A percentile compares a stretch with the other conserved stretches of the same genome.
phyloP scores from a whole-genome alignment of 1,139 yeast genomes.

The Pichia sp. region DNA sequence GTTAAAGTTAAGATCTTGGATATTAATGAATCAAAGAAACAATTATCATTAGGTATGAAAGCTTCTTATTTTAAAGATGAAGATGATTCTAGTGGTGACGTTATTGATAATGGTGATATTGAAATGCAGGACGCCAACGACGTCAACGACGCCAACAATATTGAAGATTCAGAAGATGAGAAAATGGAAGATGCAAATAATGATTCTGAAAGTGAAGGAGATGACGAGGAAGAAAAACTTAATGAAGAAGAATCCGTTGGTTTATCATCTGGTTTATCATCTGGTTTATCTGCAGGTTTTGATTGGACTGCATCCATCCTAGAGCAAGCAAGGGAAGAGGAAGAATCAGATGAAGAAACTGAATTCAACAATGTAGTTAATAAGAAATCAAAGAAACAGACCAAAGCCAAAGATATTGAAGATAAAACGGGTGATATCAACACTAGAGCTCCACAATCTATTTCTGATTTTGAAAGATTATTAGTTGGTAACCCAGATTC shows the following conservation, averaged over 20 bases:
- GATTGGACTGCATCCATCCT: constrained; percentile 92
- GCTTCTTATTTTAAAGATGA: constrained; percentile 68
- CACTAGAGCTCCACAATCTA: constrained; percentile 85
- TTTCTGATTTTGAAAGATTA: constrained; percentile 83
- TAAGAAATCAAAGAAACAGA: constrained; percentile 37
- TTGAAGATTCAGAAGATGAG: constrained; percentile 23
- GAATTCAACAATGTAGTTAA: constrained; percentile 39
- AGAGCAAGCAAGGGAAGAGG: constrained; percentile 64
- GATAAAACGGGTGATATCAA: constrained; percentile 83
- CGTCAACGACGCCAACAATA: constrained; percentile 26
- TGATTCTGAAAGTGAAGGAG: constrained; percentile 26
- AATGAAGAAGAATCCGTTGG: constrained; percentile 26
- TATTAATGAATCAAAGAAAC: constrained; percentile 59
- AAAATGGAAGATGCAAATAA: constrained; percentile 23
- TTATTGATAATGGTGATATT: constrained; percentile 26
- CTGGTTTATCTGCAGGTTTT: constrained; percentile 42
- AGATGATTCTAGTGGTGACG: constrained; percentile 20
- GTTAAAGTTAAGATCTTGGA: constrained; percentile 77
- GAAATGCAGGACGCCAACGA: constrained; percentile 28
- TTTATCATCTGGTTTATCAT: constrained; percentile 25
- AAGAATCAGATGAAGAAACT: constrained; percentile 47
- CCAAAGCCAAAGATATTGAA: constrained; percentile 43
- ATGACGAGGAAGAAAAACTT: constrained; percentile 20
- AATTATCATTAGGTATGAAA: constrained; percentile 84
- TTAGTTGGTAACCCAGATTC: constrained; percentile 90